Evolutionary conservation across 2,329 filamentous ascomycete genomes (phyloP), one percentile per base, ranked within the genome.

Genomic region (Cladobotryum mycophilum): DNA sequence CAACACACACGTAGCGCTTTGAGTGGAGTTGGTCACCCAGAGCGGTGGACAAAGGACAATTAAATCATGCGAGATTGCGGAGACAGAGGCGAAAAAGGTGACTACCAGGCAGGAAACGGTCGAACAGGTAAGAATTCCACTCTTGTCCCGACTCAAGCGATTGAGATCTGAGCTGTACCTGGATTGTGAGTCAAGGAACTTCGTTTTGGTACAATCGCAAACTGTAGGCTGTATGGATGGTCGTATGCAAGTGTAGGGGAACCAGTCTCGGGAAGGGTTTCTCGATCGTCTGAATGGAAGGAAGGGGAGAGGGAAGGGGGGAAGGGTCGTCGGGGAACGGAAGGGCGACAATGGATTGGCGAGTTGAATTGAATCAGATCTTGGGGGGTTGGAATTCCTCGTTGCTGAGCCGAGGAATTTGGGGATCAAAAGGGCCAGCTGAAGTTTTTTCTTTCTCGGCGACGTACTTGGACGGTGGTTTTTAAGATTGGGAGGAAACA

Each of bases 321-420:
- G 9, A 30, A 20, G 50, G 13, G 33, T 36, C 25, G 34, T 22
- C 48, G 51, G 44, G 64, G 63, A 64, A 63, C 57, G 60, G 57
- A 58, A 53, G 51, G 53, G 43, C 35, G 42, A 47, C 47, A 53
- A 58, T 61, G 57, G 58, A 58, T 58, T 61, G 60, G 58, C 57
- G 57, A 55, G 56, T 55, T 54, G 58, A 62, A 43, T 47, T 33
- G 50, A 41, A 64, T n/a, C n/a, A 11, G 7, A 17, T 12, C n/a
- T 17, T 12, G 15, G 38, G 38, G 38, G 15, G 15, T 17, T 12
- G 15, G 38, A 69, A 70, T 73, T 73, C 70, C 67, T 70, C 63
- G 64, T 65, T 55, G 65, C 64, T 63, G 64, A 64, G 63, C 64
- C 66, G 66, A 72, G 71, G 71, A 73, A 75, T 74, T 69, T 56